A percentile compares a stretch with the other conserved stretches of the same genome.
Conservation (phyloP, 2,329 filamentous ascomycete genomes). For the Madurella fahalii region DNA sequence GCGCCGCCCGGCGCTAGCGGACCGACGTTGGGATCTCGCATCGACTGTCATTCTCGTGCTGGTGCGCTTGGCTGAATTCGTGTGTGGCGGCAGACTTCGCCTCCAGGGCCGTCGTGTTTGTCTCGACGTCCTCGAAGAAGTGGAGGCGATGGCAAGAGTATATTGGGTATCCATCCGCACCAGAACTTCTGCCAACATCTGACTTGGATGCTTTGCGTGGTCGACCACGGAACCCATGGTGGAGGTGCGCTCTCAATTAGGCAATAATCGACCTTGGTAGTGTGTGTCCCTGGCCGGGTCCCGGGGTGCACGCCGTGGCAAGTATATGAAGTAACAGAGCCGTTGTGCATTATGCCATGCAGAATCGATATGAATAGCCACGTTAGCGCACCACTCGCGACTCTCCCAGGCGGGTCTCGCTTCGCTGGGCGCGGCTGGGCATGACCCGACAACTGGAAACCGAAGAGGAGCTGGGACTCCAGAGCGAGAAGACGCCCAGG, state of each 20-base stretch:
- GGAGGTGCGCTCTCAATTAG: slow-evolving; percentile 4
- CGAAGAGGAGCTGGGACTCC: background rate
- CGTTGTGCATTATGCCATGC: slow-evolving; percentile 16
- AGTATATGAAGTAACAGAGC: slow-evolving; percentile 9
- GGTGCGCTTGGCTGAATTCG: slow-evolving; percentile 8
- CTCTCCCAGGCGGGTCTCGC: background rate
- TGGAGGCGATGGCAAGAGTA: background rate
- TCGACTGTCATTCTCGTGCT: slow-evolving; percentile 7
- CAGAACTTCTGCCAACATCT: background rate
- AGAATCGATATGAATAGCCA: slow-evolving; percentile 5
- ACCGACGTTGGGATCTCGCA: slow-evolving; percentile 19
- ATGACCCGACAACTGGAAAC: slow-evolving; percentile 6
- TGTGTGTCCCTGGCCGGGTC: background rate
- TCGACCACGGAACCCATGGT: slow-evolving; percentile 4
- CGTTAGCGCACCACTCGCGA: background rate
- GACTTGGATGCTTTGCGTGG: background rate
- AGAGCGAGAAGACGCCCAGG: background rate
- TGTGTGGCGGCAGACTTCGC: too few species aligned
- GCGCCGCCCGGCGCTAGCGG: slow-evolving; percentile 21
- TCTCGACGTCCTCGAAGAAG: background rate
- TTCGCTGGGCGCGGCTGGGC: slow-evolving; percentile 3
- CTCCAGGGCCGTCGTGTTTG: too few species aligned
- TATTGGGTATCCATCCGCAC: too few species aligned
- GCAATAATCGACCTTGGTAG: slow-evolving; percentile 1
- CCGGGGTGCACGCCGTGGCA: slow-evolving; percentile 11